Conservation (phyloP, 305 asterid species). For the Solanum hybrid region DNA sequence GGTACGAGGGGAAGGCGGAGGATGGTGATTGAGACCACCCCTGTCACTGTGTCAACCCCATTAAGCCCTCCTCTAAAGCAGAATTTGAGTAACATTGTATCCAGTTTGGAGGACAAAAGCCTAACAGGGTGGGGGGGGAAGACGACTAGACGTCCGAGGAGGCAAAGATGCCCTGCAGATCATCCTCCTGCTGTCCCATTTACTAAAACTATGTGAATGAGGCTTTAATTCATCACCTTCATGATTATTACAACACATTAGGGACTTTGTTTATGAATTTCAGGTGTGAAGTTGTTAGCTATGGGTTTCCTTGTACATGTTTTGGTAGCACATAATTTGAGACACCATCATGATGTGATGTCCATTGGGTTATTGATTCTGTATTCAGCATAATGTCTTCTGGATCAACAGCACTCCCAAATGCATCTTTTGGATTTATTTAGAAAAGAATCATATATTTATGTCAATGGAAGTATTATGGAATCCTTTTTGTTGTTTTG, state of each 20-base stretch:
- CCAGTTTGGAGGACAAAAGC: conserved; percentile 63
- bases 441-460: background rate
- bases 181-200: conserved; percentile 46
- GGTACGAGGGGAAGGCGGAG: conserved; percentile 60
- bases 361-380: conserved; percentile 25
- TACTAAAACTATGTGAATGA: conserved; percentile 31
- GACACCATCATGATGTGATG: conserved; percentile 11
- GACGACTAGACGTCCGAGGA: conserved; percentile 80
- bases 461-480: background rate
- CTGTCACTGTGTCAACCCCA: conserved; percentile 18
- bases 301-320: conserved; percentile 46
- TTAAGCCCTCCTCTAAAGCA: conserved; percentile 32
- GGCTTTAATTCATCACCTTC: conserved; percentile 17
- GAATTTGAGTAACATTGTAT: conserved; percentile 35
- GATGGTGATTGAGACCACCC: conserved; percentile 31
- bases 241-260: conserved; percentile 20
- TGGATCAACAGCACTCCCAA: background rate
- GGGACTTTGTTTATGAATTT: conserved; percentile 21
- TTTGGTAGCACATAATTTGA: conserved; percentile 32
- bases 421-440: background rate
- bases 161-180: conserved; percentile 77
- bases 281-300: conserved; percentile 17
- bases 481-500: background rate
- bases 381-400: conserved; percentile 24
- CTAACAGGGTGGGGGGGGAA: conserved; percentile 98